These are phyloP conservation scores for Fusarium praegraminearum DNA, from an alignment of 2,329 filamentous ascomycete genomes.

Conservation along the genomic window DNA sequence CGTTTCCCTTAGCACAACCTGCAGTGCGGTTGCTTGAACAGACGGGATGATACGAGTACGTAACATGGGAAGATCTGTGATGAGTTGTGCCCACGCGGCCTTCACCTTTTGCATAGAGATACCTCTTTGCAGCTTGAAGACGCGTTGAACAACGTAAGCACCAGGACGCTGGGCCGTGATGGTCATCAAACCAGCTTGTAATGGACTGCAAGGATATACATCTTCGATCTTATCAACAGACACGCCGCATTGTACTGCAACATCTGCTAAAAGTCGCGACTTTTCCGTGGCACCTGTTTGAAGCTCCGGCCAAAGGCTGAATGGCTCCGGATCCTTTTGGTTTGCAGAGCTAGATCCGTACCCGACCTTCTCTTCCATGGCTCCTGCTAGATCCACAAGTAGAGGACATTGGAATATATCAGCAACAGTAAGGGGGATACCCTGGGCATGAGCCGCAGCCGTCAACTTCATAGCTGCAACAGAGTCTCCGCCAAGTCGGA, in stretches of 20 bases:
- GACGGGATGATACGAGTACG: constrained; percentile 3
- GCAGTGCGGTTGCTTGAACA: not conserved
- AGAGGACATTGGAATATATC: constrained; percentile 6
- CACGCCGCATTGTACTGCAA: not conserved
- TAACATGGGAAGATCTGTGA: not conserved
- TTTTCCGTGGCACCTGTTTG: not conserved
- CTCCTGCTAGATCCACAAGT: constrained; percentile 1
- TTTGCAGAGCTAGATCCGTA: not conserved
- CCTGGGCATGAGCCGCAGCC: constrained; percentile 3
- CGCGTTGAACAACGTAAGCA: not conserved
- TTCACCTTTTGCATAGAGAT: not conserved
- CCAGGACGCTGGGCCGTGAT: not conserved
- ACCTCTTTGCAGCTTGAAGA: not conserved
- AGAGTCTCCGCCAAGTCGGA: constrained; percentile 4
- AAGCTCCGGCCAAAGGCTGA: constrained; percentile 3
- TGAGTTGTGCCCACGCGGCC: not conserved
- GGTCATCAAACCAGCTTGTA: constrained; percentile 1
- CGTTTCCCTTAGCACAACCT: not conserved
- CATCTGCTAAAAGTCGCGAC: not conserved
- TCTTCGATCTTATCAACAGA: not conserved
- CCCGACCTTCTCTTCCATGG: not conserved
- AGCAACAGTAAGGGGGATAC: constrained; percentile 8
- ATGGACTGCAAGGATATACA: not conserved
- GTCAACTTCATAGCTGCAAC: constrained; percentile 4
- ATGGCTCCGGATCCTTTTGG: not conserved